phyloP scores from a whole-genome alignment of 345 rosid genomes.

The Jatropha curcas region DNA sequence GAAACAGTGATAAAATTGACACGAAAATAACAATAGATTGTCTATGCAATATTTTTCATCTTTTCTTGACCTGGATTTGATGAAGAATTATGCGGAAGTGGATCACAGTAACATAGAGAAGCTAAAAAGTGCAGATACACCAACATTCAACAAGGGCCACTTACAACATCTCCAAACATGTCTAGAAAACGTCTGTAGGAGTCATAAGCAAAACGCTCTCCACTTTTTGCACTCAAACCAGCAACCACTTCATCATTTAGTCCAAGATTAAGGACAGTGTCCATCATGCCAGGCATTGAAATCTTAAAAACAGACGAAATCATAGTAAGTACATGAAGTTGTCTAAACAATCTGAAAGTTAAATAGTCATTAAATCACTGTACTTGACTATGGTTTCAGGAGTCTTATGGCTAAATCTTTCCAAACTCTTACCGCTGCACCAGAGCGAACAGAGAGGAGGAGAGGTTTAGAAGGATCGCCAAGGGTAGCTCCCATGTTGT shows the following conservation, averaged over 20 bases:
- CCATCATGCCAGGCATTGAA: slow-evolving; percentile 99
- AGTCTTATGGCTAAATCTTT: neutral
- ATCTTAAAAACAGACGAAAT: slow-evolving; percentile 41
- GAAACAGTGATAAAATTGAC: slow-evolving; percentile 5
- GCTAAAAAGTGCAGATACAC: neutral
- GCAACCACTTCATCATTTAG: slow-evolving; percentile 77
- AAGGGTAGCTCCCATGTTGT: slow-evolving; percentile 76
- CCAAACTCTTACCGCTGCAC: slow-evolving; percentile 74
- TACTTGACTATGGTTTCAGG: neutral
- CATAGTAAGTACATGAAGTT: neutral
- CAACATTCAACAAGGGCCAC: slow-evolving; percentile 33
- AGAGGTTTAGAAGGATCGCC: slow-evolving; percentile 84
- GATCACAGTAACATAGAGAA: slow-evolving; percentile 2
- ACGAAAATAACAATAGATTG: neutral
- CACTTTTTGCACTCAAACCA: slow-evolving; percentile 75
- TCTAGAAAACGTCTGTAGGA: slow-evolving; percentile 89
- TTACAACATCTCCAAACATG: slow-evolving; percentile 92
- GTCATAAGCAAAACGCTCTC: slow-evolving; percentile 90
- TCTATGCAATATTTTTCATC: neutral
- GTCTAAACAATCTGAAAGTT: neutral
- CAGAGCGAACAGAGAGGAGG: slow-evolving; percentile 95
- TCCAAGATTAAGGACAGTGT: slow-evolving; percentile 97
- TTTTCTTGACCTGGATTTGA: neutral
- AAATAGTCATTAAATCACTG: neutral
- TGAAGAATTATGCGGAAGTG: neutral